Conservation (phyloP, 257 asterid species). For the Ophiorrhiza pumila region DNA sequence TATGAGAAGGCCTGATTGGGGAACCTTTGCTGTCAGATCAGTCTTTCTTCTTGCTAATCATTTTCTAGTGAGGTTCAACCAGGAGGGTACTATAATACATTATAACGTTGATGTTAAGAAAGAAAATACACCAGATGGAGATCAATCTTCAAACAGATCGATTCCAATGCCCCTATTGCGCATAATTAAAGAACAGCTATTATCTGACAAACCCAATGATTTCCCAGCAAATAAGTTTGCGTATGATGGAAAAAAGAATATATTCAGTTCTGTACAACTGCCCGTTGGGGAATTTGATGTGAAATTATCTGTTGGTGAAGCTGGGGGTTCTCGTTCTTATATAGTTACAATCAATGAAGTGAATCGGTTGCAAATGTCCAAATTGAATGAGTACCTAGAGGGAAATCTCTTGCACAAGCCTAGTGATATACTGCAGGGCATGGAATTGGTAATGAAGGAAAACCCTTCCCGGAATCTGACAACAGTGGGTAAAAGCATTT, state of each 20-base stretch:
- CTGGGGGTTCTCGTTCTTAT: constrained; percentile 27
- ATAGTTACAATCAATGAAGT: constrained; percentile 39
- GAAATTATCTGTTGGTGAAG: constrained; percentile 41
- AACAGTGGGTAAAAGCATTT: constrained; percentile 43
- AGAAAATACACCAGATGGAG: constrained; percentile 20
- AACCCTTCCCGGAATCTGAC: constrained; percentile 47
- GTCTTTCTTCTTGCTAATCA: constrained; percentile 57
- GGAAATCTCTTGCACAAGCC: constrained; percentile 40
- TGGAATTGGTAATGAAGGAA: constrained; percentile 71
- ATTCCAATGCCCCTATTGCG: constrained; percentile 35
- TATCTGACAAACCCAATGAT: constrained; percentile 16
- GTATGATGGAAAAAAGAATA: constrained; percentile 63
- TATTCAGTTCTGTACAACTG: constrained; percentile 49
- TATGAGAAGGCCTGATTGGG: constrained; percentile 55
- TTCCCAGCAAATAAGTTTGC: constrained; percentile 45
- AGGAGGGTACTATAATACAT: constrained; percentile 36
- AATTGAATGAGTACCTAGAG: constrained; percentile 42
- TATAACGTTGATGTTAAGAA: constrained; percentile 55
- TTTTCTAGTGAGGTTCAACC: constrained; percentile 45
- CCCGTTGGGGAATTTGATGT: constrained; percentile 41
- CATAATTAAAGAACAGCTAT: constrained; percentile 39
- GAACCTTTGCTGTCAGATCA: constrained; percentile 29
- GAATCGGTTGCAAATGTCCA: constrained; percentile 40
- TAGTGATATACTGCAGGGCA: constrained; percentile 58
- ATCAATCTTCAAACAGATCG: constrained; percentile 17